Percentiles rank a stretch among this genome's conserved stretches.
Evolutionary conservation across 768 basidiomycete genomes (phyloP).

Genomic region (Boletus vermiculosoides): DNA sequence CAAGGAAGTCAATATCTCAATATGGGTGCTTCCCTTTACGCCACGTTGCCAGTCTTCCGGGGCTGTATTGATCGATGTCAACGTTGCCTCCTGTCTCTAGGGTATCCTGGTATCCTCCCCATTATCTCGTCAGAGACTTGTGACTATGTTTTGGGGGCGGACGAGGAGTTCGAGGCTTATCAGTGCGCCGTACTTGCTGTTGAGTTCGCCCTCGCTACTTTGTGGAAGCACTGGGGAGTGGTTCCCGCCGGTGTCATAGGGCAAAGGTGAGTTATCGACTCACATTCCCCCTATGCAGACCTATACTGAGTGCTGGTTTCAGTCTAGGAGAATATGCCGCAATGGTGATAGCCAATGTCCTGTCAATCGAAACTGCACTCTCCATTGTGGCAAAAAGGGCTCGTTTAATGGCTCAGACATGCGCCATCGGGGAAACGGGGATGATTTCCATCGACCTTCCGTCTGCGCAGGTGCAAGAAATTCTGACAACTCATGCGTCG

Average conservation of each 20-base stretch:
- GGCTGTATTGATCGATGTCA: constrained; percentile 59
- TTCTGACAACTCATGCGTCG: constrained; percentile 33
- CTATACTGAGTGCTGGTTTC: constrained; percentile 1
- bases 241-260: constrained; percentile 60
- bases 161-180: constrained; percentile 43
- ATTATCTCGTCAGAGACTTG: constrained; percentile 37
- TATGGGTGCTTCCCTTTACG: constrained; percentile 62
- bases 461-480: constrained; percentile 32
- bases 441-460: constrained; percentile 59
- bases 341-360: constrained; percentile 58
- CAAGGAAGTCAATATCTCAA: constrained; percentile 67
- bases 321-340: constrained; percentile 79
- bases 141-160: constrained; percentile 20
- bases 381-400: constrained; percentile 56
- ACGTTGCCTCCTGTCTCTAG: constrained; percentile 43
- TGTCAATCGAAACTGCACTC: constrained; percentile 57
- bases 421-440: constrained; percentile 44
- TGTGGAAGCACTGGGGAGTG: constrained; percentile 74
- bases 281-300: not conserved
- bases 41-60: constrained; percentile 46
- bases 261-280: constrained; percentile 54
- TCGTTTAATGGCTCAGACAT: constrained; percentile 53
- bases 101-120: constrained; percentile 50
- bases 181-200: constrained; percentile 60
- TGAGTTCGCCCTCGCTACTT: constrained; percentile 56